Base-by-base conservation (phyloP, 1,139 yeast species). In the Torulaspora pretoriensis region DNA sequence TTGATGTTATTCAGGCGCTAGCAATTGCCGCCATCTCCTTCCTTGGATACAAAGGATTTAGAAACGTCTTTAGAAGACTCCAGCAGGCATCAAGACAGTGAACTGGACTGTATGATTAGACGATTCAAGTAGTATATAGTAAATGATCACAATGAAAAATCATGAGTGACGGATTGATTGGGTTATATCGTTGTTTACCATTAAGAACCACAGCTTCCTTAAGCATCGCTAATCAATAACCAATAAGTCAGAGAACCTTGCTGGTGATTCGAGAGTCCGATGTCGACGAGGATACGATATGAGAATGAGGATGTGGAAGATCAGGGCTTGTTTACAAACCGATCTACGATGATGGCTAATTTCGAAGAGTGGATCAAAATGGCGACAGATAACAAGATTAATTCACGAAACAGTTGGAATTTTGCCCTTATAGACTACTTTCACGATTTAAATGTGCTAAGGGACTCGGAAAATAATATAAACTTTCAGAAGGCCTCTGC, bases 331-430 rank as follows among this genome's bases (percentile, higher is more conserved):
- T 63, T 63, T 37, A 60, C 64, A 4, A 64, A 68, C 46, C 60
- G 62, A 46, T 63, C 70, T 24, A 66, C 67, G 8, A 68, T 71
- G 64, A 70, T 76, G 56, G 84, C 82, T 8, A 88, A 88, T 57
- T 88, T 87, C 64, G 96, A 89, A 60, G 92, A 86, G 66, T 85
- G 95, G 89, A 85, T 88, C 73, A 84, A 81, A 61, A 73, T 85
- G 67, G 88, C 94, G n/a, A 85, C 95, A 1, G 95, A 86, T 61
- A 89, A 88, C 64, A 83, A 83, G 61, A 80, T 83, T 61, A 82
- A 82, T 38, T 68, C 80, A 1, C 73, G 76, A 42, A 82, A 83
- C 57, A 75, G 70, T 49, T 85, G 95, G 96, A 84, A 85, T 55
- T 81, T 86, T 60, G 95, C 90, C 0, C 72, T 90, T 60, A 90